Conservation (phyloP, 768 basidiomycete species). For the Butyriboletus loyo region DNA sequence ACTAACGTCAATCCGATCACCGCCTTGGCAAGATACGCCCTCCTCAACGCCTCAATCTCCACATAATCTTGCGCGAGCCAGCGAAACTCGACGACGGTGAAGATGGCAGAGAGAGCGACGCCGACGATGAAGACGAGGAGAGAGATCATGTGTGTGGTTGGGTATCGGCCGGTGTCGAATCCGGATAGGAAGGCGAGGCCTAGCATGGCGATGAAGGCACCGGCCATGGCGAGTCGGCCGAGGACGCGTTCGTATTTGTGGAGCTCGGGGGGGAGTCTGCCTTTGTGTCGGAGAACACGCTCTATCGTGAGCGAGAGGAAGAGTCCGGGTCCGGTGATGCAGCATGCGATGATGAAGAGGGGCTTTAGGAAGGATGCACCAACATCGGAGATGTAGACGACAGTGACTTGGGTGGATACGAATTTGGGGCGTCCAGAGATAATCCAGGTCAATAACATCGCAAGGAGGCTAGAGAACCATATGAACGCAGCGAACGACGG, state of each 20-base stretch:
- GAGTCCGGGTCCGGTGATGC: constrained; percentile 61
- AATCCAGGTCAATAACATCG: constrained; percentile 73
- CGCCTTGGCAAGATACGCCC: constrained; percentile 61
- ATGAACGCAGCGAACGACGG: constrained; percentile 57
- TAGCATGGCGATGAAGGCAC: constrained; percentile 57
- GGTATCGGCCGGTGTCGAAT: constrained; percentile 62
- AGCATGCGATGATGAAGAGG: constrained; percentile 64
- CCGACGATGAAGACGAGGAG: constrained; percentile 73
- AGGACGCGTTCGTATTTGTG: constrained; percentile 54
- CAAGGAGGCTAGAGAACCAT: constrained; percentile 70
- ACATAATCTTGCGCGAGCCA: constrained; percentile 61
- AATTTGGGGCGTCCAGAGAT: constrained; percentile 53
- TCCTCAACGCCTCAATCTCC: constrained; percentile 42
- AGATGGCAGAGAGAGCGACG: constrained; percentile 68
- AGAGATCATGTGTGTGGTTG: constrained; percentile 53
- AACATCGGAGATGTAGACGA: constrained; percentile 77
- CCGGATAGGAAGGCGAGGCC: constrained; percentile 69
- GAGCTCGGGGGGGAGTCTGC: constrained; percentile 63
- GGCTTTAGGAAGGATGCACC: constrained; percentile 75
- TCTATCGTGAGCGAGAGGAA: constrained; percentile 59
- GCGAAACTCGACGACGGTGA: constrained; percentile 67
- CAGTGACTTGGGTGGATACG: constrained; percentile 49
- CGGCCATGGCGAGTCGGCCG: constrained; percentile 54
- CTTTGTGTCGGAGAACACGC: constrained; percentile 61
- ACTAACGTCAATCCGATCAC: constrained; percentile 58